Base-by-base conservation (phyloP, 495 filamentous ascomycete species). In the Peziza echinospora region DNA sequence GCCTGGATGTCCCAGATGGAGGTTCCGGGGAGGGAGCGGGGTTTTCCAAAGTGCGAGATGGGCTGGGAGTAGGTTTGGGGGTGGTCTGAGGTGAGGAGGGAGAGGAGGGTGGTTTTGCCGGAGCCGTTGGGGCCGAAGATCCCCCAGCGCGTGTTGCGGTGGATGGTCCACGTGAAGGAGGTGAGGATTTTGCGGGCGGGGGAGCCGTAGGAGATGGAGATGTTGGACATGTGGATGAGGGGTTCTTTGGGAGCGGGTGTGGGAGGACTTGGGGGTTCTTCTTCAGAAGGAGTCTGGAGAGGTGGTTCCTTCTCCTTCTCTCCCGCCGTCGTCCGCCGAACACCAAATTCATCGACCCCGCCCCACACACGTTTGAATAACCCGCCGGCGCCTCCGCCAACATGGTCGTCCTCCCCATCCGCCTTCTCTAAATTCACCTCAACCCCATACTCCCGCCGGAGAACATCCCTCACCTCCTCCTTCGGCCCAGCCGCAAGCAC, bases 61-160 rank as follows among this genome's bases (percentile, higher is more conserved):
- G 86, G 86, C 21, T 81, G 71, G 2, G 83, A 83, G 60, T 96
- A 97, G 1, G 86, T 73, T 60, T 93, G 85, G 0, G 89, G 89
- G 51, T 97, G 89, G 57, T 97, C 89, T 3, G 86, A 93, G 26
- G 82, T 89, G 51, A 97, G 80, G 11, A 97, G 67, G 2, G 85
- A 89, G 13, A 93, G 70, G 43, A 97, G 67, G 0, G 89, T 97
- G 0, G 89, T 96, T 63, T 97, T 97, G 7, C 82, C 81, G 10
- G 77, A 81, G 17, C 78, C 89, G 55, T 96, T 94, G 11, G 87
- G 75, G 0, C 89, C 89, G 54, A 96, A 82, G 34, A 96, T 68
- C 0, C 78, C 86, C 84, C 85, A 94, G 50, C 84, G 71, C 53
- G 93, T 73, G 3, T 87, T 85, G 28, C 75, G 73, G 21, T 77